These are phyloP conservation scores for Polytrichum commune DNA, from an alignment of 225 moss, liverwort and hornwort species.

Conservation along the genomic window DNA sequence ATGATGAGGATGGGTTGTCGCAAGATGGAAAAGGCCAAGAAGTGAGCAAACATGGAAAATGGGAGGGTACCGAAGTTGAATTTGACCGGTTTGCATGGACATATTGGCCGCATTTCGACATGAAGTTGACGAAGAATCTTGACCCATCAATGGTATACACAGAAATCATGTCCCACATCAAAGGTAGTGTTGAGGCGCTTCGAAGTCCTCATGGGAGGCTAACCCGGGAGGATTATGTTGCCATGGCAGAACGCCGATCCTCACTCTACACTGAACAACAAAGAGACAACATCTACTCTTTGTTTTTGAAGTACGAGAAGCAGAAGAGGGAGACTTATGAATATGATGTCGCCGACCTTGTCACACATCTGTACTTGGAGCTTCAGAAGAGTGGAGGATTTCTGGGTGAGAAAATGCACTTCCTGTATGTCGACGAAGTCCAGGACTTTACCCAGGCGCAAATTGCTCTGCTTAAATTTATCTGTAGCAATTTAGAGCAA, in stretches of 20 bases:
- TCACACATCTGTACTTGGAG: slow-evolving; percentile 38
- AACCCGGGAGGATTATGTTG: slow-evolving; percentile 26
- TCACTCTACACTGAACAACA: slow-evolving; percentile 42
- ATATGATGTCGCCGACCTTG: slow-evolving; percentile 55
- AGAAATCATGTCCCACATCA: slow-evolving; percentile 52
- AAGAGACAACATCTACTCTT: slow-evolving; percentile 34
- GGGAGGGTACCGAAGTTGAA: slow-evolving; percentile 34
- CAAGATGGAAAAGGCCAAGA: neutral
- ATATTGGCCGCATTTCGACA: slow-evolving; percentile 53
- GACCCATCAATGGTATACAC: slow-evolving; percentile 52
- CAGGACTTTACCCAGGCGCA: slow-evolving; percentile 63
- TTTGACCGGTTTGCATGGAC: slow-evolving; percentile 33
- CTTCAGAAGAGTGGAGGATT: slow-evolving; percentile 22
- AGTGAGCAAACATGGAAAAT: neutral
- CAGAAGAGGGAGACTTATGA: slow-evolving; percentile 26
- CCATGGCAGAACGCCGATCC: slow-evolving; percentile 21
- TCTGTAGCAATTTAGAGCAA: slow-evolving; percentile 32
- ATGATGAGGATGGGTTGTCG: neutral
- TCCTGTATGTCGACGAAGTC: slow-evolving; percentile 61
- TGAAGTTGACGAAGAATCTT: slow-evolving; percentile 26
- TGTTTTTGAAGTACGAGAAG: slow-evolving; percentile 48
- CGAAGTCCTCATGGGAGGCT: slow-evolving; percentile 21
- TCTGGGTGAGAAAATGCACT: slow-evolving; percentile 45
- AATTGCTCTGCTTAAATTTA: slow-evolving; percentile 46
- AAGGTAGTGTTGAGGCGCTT: slow-evolving; percentile 50